Evolutionary conservation across 179 eudicot species (phyloP).

Genomic region (Corrigiola litoralis): DNA sequence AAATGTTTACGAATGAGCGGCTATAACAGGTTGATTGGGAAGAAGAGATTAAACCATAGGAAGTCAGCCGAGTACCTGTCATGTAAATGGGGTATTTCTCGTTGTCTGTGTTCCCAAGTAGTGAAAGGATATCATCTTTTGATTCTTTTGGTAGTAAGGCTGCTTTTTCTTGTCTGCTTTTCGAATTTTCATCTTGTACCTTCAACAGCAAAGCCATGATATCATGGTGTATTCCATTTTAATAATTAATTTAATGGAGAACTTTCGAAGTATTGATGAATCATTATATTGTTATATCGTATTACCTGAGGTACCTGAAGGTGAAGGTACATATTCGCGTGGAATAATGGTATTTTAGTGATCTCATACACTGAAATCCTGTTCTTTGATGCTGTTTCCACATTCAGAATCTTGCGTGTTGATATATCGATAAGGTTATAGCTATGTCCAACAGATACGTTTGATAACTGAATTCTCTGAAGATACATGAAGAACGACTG

Average conservation of each 20-base stretch:
- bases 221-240: background rate
- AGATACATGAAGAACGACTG: conserved; percentile 12
- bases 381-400: conserved; percentile 75
- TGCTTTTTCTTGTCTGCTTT: conserved; percentile 63
- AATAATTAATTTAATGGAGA: conserved; percentile 3
- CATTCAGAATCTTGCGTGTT: conserved; percentile 55
- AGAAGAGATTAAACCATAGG: background rate
- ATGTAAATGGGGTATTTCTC: conserved; percentile 67
- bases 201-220: conserved; percentile 15
- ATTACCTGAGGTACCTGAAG: conserved; percentile 73
- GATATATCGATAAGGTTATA: conserved; percentile 66
- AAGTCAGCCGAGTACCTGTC: conserved; percentile 48
- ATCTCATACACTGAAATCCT: conserved; percentile 53
- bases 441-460: conserved; percentile 80
- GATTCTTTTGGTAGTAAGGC: conserved; percentile 54
- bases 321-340: conserved; percentile 95
- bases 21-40: background rate
- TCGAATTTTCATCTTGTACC: conserved; percentile 74
- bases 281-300: background rate
- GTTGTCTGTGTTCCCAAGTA: conserved; percentile 67
- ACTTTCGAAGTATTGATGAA: background rate
- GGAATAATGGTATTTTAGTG: conserved; percentile 57
- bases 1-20: conserved; percentile 3
- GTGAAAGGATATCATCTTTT: conserved; percentile 53
- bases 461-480: conserved; percentile 63